A percentile compares a stretch with the other conserved stretches of the same genome.
Conservation (phyloP, 768 basidiomycete genomes). For the Mycena haematopus region DNA sequence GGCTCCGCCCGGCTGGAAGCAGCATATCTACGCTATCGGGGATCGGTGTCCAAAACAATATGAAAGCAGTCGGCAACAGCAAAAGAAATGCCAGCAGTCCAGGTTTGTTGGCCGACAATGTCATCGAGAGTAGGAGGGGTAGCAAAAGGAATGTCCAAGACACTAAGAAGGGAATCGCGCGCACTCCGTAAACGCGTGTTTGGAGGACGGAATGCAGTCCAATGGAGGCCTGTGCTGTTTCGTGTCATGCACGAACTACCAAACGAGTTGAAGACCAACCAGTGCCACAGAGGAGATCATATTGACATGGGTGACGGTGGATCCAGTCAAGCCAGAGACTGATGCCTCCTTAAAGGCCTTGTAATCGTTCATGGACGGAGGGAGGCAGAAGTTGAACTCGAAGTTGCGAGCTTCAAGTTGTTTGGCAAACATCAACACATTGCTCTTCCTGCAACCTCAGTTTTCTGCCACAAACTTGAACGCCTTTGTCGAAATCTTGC, state of each 20-base stretch:
- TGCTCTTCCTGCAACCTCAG: too few relatives aligned
- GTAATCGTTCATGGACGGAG: conserved; percentile 45
- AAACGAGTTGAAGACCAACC: conserved; percentile 42
- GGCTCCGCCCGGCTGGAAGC: conserved; percentile 38
- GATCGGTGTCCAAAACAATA: conserved; percentile 51
- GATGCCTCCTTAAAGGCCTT: conserved; percentile 78
- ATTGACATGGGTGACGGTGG: conserved; percentile 68
- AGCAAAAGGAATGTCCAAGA: conserved; percentile 74
- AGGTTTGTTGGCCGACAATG: conserved; percentile 70
- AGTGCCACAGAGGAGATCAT: conserved; percentile 61
- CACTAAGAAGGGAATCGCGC: conserved; percentile 44
- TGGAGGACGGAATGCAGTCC: conserved; percentile 67
- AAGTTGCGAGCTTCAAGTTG: too few relatives aligned
- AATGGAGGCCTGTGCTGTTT: conserved; percentile 65
- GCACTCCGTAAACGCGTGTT: conserved; percentile 52
- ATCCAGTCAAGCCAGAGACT: conserved; percentile 69
- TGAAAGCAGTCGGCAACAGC: conserved; percentile 48
- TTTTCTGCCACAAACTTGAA: too few relatives aligned
- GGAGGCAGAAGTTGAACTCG: neutral
- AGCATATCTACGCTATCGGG: conserved; percentile 50
- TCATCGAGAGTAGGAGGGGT: conserved; percentile 85
- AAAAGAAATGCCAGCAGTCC: conserved; percentile 56
- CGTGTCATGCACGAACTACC: neutral
- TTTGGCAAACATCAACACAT: too few relatives aligned
- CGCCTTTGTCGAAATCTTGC: too few relatives aligned